Percentiles rank a stretch among this genome's conserved stretches.
These are phyloP conservation scores for Amanita molliuscula DNA, from an alignment of 768 basidiomycete genomes.

Conservation along the genomic window DNA sequence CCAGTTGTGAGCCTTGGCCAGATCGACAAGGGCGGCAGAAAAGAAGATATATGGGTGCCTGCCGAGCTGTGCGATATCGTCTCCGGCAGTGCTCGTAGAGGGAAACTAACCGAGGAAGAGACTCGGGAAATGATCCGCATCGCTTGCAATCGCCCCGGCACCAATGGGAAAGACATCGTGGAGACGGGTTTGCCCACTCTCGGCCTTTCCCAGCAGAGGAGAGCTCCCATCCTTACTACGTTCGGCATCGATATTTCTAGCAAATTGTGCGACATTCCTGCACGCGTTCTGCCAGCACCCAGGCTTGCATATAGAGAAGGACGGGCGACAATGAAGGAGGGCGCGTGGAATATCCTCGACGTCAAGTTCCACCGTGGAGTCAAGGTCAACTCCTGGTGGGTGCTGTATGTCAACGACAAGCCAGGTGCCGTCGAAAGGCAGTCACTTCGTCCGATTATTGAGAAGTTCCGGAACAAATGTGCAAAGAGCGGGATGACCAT, in stretches of 20 bases:
- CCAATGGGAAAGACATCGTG: conserved; percentile 9
- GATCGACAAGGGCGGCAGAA: conserved; percentile 44
- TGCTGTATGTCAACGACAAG: conserved; percentile 53
- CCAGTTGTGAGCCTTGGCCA: conserved; percentile 28
- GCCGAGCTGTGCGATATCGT: conserved; percentile 64
- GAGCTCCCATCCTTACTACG: conserved; percentile 25
- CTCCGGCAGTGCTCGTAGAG: conserved; percentile 47
- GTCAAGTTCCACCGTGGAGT: conserved; percentile 58
- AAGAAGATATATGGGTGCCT: conserved; percentile 31
- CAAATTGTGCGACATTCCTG: conserved; percentile 57
- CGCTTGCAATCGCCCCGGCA: conserved; percentile 53
- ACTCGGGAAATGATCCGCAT: conserved; percentile 61
- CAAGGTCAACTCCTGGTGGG: conserved; percentile 47
- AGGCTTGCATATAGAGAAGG: conserved; percentile 43
- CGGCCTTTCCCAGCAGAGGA: conserved; percentile 20
- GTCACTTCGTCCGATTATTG: conserved; percentile 23
- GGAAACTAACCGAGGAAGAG: conserved; percentile 48
- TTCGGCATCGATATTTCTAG: conserved; percentile 49
- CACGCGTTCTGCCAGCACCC: conserved; percentile 53
- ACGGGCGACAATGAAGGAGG: conserved; percentile 36
- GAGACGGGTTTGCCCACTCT: conserved; percentile 1
- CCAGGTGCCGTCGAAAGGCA: conserved; percentile 13
- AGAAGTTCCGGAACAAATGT: conserved; percentile 48
- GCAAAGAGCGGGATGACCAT: conserved; percentile 46
- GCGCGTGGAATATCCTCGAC: conserved; percentile 69